Percentiles rank a stretch among this genome's conserved stretches.
Conservation (phyloP, 192 early-diverging fungal genomes). For the Rhizoclosmatium globosum region DNA sequence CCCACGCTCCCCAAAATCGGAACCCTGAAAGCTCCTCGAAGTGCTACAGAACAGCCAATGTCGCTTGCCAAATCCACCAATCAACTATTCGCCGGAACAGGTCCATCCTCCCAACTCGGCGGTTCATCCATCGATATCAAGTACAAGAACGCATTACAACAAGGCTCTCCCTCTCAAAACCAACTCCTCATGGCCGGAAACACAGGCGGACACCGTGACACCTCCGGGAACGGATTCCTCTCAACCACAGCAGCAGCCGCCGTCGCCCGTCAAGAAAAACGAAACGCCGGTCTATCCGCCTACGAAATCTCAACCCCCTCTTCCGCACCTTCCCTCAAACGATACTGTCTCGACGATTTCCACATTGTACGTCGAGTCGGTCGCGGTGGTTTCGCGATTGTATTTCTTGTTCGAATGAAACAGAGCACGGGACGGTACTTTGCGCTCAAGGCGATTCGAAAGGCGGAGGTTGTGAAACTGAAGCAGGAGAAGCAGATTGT, state of each 20-base stretch:
- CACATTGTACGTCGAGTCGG: slow-evolving; percentile 58
- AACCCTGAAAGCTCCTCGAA: neutral
- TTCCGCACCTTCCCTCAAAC: slow-evolving; percentile 1
- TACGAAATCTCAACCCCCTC: slow-evolving; percentile 53
- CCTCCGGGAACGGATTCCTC: neutral
- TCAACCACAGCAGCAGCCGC: neutral
- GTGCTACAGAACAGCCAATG: slow-evolving; percentile 14
- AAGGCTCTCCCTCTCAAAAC: neutral
- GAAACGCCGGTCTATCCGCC: slow-evolving; percentile 48
- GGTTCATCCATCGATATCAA: neutral
- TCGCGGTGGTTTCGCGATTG: slow-evolving; percentile 64
- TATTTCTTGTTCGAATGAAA: slow-evolving; percentile 57
- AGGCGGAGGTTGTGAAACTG: slow-evolving; percentile 59
- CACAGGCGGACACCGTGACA: neutral
- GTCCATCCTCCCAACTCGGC: neutral
- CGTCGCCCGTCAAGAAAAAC: slow-evolving; percentile 14
- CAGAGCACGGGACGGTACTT: slow-evolving; percentile 56
- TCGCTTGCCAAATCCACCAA: neutral
- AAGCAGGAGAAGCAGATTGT: slow-evolving; percentile 66
- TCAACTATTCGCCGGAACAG: neutral
- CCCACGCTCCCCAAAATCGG: neutral
- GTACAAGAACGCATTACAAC: slow-evolving; percentile 6
- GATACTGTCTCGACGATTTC: slow-evolving; percentile 57
- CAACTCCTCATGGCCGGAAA: slow-evolving; percentile 13
- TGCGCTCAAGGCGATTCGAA: slow-evolving; percentile 66